phyloP scores from a whole-genome alignment of 2,329 filamentous ascomycete genomes.

The Plenodomus lindquistii region DNA sequence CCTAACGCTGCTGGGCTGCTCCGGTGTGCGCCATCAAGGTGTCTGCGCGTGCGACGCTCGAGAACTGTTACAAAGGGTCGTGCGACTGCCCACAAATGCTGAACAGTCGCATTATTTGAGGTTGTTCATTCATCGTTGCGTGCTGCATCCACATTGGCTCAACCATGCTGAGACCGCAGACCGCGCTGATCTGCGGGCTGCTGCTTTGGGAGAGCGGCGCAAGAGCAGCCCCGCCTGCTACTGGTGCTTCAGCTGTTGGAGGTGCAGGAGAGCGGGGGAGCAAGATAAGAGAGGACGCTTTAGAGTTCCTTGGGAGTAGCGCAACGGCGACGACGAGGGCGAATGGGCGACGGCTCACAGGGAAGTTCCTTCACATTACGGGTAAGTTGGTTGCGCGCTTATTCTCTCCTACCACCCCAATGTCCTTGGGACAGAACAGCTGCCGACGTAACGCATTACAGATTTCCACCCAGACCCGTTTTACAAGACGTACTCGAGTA shows the following conservation, averaged over 20 bases:
- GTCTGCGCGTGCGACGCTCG: slow-evolving; percentile 12
- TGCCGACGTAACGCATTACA: slow-evolving; percentile 42
- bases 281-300: background rate
- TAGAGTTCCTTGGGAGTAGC: slow-evolving; percentile 4
- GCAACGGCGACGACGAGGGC: slow-evolving; percentile 8
- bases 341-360: slow-evolving; percentile 48
- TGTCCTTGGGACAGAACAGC: slow-evolving; percentile 5
- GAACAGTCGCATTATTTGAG: background rate
- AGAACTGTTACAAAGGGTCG: slow-evolving; percentile 4
- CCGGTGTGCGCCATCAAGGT: slow-evolving; percentile 25
- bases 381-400: slow-evolving; percentile 55
- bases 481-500: slow-evolving; percentile 79
- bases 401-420: background rate
- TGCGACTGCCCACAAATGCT: slow-evolving; percentile 7
- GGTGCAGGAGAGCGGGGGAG: slow-evolving; percentile 8
- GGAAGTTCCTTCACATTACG: slow-evolving; percentile 85
- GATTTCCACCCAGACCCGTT: slow-evolving; percentile 91
- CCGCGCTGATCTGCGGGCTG: slow-evolving; percentile 33
- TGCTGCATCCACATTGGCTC: slow-evolving; percentile 2
- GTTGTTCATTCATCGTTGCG: background rate
- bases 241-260: slow-evolving; percentile 8
- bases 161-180: slow-evolving; percentile 27
- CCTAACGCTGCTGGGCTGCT: slow-evolving; percentile 12
- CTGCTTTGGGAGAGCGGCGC: slow-evolving; percentile 27
- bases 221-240: slow-evolving; percentile 31